A percentile compares a stretch with the other conserved stretches of the same genome.
Conservation (phyloP, 345 rosid species). For the Excoecaria cochinchinensis region DNA sequence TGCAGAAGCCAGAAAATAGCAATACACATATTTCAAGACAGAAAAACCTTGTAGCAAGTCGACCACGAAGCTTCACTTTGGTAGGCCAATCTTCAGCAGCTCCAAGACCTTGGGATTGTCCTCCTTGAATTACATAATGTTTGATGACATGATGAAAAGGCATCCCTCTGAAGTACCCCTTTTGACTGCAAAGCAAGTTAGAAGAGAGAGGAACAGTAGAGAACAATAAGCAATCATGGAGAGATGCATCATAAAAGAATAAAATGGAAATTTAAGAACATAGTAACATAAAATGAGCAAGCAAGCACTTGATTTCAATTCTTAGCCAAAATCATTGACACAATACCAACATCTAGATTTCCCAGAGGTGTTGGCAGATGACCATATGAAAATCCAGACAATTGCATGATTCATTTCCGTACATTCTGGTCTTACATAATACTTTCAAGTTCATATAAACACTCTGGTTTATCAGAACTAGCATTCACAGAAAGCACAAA, state of each 20-base stretch:
- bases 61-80: constrained; percentile 68
- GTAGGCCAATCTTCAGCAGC: constrained; percentile 78
- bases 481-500: not conserved
- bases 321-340: not conserved
- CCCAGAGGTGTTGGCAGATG: not conserved
- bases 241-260: not conserved
- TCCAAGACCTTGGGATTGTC: constrained; percentile 50
- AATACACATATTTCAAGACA: not conserved
- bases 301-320: not conserved
- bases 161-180: constrained; percentile 79
- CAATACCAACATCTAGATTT: not conserved
- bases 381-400: not conserved
- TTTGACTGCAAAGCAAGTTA: constrained; percentile 60
- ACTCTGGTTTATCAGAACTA: not conserved
- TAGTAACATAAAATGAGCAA: not conserved
- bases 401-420: not conserved
- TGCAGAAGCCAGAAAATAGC: not conserved
- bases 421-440: not conserved
- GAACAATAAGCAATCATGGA: not conserved
- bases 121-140: constrained; percentile 87
- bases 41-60: constrained; percentile 60
- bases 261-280: not conserved
- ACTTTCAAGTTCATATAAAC: not conserved
- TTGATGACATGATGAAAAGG: constrained; percentile 77
- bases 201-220: not conserved